Conservation (phyloP, 371 early-diverging fungal species). For the Mucor racemosus region DNA sequence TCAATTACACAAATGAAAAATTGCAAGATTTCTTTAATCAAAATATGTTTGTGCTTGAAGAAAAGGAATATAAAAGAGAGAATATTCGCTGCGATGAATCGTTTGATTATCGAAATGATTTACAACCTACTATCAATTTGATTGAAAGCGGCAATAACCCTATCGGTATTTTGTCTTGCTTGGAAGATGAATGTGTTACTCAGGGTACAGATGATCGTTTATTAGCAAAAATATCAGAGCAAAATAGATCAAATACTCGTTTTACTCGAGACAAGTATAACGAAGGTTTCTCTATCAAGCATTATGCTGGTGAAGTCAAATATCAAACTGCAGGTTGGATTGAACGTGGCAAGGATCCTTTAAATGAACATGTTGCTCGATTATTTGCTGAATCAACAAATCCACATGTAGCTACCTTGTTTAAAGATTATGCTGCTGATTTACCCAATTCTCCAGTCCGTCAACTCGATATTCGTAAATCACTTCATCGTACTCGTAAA, state of each 20-base stretch:
- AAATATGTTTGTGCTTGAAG: constrained; percentile 99
- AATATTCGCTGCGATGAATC: constrained; percentile 91
- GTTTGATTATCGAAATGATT: constrained; percentile 98
- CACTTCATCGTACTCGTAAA: constrained; percentile 26
- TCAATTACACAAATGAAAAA: constrained; percentile 99
- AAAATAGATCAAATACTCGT: constrained; percentile 71
- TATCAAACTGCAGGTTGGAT: constrained; percentile 97
- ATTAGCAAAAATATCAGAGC: constrained; percentile 72
- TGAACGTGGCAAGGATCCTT: constrained; percentile 99
- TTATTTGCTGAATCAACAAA: constrained; percentile 87
- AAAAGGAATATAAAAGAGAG: constrained; percentile 97
- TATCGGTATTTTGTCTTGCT: constrained; percentile 95
- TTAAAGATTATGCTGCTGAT: constrained; percentile 67
- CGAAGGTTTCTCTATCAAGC: constrained; percentile 88
- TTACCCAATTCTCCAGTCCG: neutral
- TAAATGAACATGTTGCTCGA: constrained; percentile 94
- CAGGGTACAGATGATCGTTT: constrained; percentile 96
- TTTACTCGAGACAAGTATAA: constrained; percentile 67
- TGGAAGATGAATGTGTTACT: constrained; percentile 99
- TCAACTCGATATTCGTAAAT: neutral
- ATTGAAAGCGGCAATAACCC: constrained; percentile 90
- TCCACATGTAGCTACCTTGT: constrained; percentile 78
- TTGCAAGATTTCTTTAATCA: constrained; percentile 99
- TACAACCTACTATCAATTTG: constrained; percentile 98
- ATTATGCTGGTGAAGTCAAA: constrained; percentile 99